phyloP scores from a whole-genome alignment of 2,329 filamentous ascomycete genomes.

The Acrocalymma vagum region DNA sequence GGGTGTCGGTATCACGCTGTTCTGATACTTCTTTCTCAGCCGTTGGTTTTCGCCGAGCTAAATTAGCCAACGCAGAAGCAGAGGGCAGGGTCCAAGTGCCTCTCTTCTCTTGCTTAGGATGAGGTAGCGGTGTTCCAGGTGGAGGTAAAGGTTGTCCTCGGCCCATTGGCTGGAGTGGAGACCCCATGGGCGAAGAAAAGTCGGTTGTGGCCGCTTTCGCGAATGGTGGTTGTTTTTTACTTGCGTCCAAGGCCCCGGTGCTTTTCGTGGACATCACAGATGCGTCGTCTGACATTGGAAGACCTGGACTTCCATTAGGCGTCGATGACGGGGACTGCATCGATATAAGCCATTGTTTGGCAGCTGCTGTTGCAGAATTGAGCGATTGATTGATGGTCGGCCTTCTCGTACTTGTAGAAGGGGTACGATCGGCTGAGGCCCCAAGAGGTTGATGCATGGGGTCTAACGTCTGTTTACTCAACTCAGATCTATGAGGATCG shows the following conservation, averaged over 20 bases:
- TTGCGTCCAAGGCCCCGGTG: constrained; percentile 5
- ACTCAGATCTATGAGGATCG: no score
- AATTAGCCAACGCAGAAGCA: constrained; percentile 39
- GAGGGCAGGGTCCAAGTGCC: constrained; percentile 58
- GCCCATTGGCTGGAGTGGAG: constrained; percentile 75
- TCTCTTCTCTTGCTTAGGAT: constrained; percentile 66
- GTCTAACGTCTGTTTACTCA: no score
- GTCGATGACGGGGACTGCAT: no score
- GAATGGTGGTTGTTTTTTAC: constrained; percentile 14
- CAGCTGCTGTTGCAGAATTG: constrained; percentile 62
- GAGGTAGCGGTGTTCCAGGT: constrained; percentile 79
- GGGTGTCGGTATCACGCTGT: not conserved
- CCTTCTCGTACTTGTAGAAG: constrained; percentile 22
- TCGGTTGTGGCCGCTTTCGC: constrained; percentile 15
- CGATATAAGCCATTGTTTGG: constrained; percentile 68
- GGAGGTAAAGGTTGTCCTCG: constrained; percentile 83
- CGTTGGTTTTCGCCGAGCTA: constrained; percentile 72
- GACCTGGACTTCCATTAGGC: constrained; percentile 45
- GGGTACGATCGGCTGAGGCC: no score
- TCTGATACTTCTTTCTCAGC: no score
- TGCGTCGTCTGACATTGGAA: constrained; percentile 11
- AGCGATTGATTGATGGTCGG: constrained; percentile 45
- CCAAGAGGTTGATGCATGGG: no score
- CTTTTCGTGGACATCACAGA: constrained; percentile 14
- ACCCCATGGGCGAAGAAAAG: constrained; percentile 21